Conservation (phyloP, 805 yeast species). For the Candida nanaspora region DNA sequence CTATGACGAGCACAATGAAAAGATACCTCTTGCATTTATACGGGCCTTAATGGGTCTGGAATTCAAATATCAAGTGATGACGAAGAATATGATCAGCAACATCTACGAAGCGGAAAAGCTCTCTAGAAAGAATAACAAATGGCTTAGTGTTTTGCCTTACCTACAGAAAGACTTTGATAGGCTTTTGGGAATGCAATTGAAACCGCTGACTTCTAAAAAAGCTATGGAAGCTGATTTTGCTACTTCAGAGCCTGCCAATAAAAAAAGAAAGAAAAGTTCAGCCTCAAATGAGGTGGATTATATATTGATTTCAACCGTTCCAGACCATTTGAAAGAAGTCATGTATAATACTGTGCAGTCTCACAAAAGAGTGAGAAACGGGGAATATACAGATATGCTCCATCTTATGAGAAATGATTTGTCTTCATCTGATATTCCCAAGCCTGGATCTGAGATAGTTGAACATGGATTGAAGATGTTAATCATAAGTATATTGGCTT, state of each 20-base stretch:
- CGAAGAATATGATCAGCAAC: slow-evolving; percentile 18
- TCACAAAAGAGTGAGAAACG: slow-evolving; percentile 1
- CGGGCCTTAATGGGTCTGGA: slow-evolving; percentile 22
- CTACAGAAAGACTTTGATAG: slow-evolving; percentile 8
- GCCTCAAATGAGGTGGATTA: slow-evolving; percentile 13
- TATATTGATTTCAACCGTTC: slow-evolving; percentile 16
- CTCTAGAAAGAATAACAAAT: slow-evolving; percentile 2
- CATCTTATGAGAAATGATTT: background rate
- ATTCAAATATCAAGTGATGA: slow-evolving; percentile 19
- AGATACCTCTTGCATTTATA: slow-evolving; percentile 18
- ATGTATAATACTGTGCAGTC: slow-evolving; percentile 8
- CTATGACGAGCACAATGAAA: slow-evolving; percentile 1
- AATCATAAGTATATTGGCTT: slow-evolving; percentile 16
- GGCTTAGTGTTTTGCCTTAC: slow-evolving; percentile 5
- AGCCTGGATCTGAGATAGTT: slow-evolving; percentile 14
- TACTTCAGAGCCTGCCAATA: background rate
- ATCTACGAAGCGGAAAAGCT: slow-evolving; percentile 22
- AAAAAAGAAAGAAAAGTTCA: background rate
- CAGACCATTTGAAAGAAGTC: slow-evolving; percentile 14
- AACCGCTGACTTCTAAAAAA: slow-evolving; percentile 14
- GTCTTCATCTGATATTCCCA: slow-evolving; percentile 16
- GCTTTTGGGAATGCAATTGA: slow-evolving; percentile 19
- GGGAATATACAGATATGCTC: background rate
- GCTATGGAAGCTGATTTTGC: background rate
- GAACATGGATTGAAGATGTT: slow-evolving; percentile 21